Conservation (phyloP, 2,329 filamentous ascomycete genomes). For the Blastomyces emzantsi region DNA sequence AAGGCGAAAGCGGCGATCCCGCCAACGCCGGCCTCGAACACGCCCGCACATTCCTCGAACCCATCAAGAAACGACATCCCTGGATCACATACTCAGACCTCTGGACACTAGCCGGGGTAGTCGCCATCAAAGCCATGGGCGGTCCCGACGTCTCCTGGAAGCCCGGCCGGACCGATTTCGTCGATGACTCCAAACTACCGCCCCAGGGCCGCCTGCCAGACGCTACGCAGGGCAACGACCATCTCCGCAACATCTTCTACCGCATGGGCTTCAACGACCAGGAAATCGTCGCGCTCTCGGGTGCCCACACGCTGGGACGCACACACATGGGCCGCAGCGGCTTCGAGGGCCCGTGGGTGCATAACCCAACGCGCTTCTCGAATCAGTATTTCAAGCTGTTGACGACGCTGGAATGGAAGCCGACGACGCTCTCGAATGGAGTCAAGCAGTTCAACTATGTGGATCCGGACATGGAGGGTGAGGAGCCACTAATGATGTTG, state of each 20-base stretch:
- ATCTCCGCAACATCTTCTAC: slow-evolving; percentile 49
- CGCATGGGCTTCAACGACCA: slow-evolving; percentile 54
- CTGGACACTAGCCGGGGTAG: slow-evolving; percentile 54
- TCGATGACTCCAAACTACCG: slow-evolving; percentile 52
- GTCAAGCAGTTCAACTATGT: slow-evolving; percentile 51
- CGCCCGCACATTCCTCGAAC: slow-evolving; percentile 55
- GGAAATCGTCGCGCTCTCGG: slow-evolving; percentile 50
- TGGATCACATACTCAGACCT: slow-evolving; percentile 60
- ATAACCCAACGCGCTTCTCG: slow-evolving; percentile 50
- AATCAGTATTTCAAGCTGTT: slow-evolving; percentile 51
- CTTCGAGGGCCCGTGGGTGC: slow-evolving; percentile 52
- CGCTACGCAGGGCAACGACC: slow-evolving; percentile 45
- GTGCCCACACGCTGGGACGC: slow-evolving; percentile 49
- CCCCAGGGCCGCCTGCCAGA: slow-evolving; percentile 51
- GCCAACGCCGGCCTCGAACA: slow-evolving; percentile 57
- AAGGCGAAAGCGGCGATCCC: slow-evolving; percentile 54
- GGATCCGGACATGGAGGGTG: slow-evolving; percentile 43
- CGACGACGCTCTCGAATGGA: slow-evolving; percentile 45
- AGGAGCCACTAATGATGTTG: slow-evolving; percentile 56
- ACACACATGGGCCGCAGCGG: slow-evolving; percentile 49
- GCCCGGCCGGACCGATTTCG: slow-evolving; percentile 52
- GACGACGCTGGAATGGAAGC: slow-evolving; percentile 46
- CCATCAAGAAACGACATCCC: slow-evolving; percentile 49
- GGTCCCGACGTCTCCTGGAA: slow-evolving; percentile 50
- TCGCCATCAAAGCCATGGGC: slow-evolving; percentile 52